These are phyloP conservation scores for Erythrophleum fordii DNA, from an alignment of 306 rosid genomes.

Conservation along the genomic window DNA sequence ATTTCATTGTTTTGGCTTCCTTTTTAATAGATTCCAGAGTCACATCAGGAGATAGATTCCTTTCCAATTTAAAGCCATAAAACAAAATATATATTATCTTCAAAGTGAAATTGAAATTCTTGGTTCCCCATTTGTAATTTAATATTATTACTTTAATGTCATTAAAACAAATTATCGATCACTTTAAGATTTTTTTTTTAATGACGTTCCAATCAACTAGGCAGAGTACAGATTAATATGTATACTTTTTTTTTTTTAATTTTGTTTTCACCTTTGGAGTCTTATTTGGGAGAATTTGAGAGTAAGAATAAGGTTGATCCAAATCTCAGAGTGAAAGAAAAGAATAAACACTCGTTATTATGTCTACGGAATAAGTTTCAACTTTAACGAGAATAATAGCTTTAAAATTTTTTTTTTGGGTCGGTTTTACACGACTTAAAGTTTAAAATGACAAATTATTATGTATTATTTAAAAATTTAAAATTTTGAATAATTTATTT, in stretches of 20 bases:
- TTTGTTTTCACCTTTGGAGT: not conserved
- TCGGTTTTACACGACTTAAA: not conserved
- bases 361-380: not conserved
- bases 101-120: not conserved
- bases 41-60: conserved; percentile 1
- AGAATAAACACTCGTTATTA: not conserved
- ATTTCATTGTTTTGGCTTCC: too few relatives aligned
- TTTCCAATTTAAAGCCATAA: not conserved
- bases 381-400: not conserved
- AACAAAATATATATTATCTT: conserved; percentile 2
- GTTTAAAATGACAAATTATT: not conserved
- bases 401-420: not conserved
- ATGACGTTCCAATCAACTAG: not conserved
- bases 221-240: not conserved
- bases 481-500: not conserved
- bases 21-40: not conserved
- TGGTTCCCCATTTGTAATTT: conserved; percentile 4
- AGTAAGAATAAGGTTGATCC: not conserved
- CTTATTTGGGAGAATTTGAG: not conserved
- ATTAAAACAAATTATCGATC: not conserved
- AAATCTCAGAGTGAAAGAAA: not conserved
- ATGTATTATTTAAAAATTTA: not conserved
- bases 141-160: conserved; percentile 12
- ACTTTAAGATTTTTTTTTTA: not conserved
- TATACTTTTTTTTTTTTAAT: not conserved